Percentiles rank a stretch among this genome's conserved stretches.
Evolutionary conservation across 371 early-diverging fungal genomes (phyloP).

Genomic region (Coelomomyces lativittatus): DNA sequence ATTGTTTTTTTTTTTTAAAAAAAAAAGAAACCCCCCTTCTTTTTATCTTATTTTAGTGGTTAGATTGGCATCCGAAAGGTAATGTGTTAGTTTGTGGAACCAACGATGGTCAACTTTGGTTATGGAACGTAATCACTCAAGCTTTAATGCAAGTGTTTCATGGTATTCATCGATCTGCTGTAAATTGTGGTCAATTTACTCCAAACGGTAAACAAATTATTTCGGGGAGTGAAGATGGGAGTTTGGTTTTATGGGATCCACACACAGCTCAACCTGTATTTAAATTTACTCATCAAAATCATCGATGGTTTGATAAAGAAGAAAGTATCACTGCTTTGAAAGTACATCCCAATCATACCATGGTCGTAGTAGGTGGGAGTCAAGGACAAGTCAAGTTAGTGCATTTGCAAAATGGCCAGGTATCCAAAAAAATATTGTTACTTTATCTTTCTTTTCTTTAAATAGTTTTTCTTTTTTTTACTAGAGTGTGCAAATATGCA

Average conservation of each 20-base stretch:
- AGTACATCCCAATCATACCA: conserved; percentile 50
- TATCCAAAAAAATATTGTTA: conserved; percentile 4
- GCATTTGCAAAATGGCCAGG: conserved; percentile 47
- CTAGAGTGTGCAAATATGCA: too few species aligned
- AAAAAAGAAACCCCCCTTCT: too few species aligned
- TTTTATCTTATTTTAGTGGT: conserved; percentile 41
- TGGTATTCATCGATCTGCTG: conserved; percentile 58
- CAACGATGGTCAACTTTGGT: conserved; percentile 76
- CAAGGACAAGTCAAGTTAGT: conserved; percentile 60
- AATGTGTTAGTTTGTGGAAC: conserved; percentile 70
- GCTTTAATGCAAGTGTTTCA: conserved; percentile 80
- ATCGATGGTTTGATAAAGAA: conserved; percentile 62
- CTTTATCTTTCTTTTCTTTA: background rate
- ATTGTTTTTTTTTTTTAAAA: too few species aligned
- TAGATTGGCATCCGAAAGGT: conserved; percentile 90
- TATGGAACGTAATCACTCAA: conserved; percentile 80
- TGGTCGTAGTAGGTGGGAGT: conserved; percentile 61
- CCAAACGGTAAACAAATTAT: conserved; percentile 72
- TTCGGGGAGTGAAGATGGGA: conserved; percentile 64
- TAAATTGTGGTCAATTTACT: conserved; percentile 73
- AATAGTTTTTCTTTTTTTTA: background rate
- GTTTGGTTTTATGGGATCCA: conserved; percentile 81
- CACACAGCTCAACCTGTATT: conserved; percentile 50
- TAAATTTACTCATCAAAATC: conserved; percentile 48
- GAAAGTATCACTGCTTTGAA: conserved; percentile 59